Conservation (phyloP, 2,329 filamentous ascomycete genomes). For the Xylariales sp. region DNA sequence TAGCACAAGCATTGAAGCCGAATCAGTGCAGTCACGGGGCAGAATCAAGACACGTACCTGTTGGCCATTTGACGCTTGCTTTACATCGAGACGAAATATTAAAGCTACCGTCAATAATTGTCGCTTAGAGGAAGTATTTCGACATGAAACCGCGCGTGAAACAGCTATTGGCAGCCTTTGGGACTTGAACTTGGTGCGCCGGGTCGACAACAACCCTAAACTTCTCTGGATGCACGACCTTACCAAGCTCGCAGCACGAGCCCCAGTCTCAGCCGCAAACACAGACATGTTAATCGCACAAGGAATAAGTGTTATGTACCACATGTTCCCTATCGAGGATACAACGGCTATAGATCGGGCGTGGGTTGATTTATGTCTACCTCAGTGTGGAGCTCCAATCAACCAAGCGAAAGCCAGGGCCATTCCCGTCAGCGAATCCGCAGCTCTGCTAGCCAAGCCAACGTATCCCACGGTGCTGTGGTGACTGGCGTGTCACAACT, state of each 20-base stretch:
- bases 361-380: conserved; percentile 13
- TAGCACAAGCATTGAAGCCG: background rate
- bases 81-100: too few relatives aligned
- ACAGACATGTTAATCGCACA: background rate
- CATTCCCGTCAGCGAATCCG: background rate
- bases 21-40: background rate
- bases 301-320: conserved; percentile 13
- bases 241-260: conserved; percentile 3
- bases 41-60: background rate
- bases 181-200: conserved; percentile 12
- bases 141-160: background rate
- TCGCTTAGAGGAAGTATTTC: conserved; percentile 1
- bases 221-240: conserved; percentile 16
- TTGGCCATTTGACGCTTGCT: too few relatives aligned
- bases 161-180: conserved; percentile 5
- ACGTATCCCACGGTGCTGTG: conserved; percentile 14
- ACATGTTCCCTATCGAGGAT: conserved; percentile 16
- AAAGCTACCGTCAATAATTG: too few relatives aligned
- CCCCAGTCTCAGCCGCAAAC: conserved; percentile 3
- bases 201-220: conserved; percentile 5
- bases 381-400: conserved; percentile 7
- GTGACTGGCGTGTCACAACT: conserved; percentile 7
- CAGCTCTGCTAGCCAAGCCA: conserved; percentile 13
- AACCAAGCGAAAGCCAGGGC: conserved; percentile 6
- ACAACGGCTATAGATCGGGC: conserved; percentile 3